Evolutionary conservation across 768 basidiomycete species (phyloP), one percentile per base, ranked within the genome.

Genomic region (Agrocybe pediades): DNA sequence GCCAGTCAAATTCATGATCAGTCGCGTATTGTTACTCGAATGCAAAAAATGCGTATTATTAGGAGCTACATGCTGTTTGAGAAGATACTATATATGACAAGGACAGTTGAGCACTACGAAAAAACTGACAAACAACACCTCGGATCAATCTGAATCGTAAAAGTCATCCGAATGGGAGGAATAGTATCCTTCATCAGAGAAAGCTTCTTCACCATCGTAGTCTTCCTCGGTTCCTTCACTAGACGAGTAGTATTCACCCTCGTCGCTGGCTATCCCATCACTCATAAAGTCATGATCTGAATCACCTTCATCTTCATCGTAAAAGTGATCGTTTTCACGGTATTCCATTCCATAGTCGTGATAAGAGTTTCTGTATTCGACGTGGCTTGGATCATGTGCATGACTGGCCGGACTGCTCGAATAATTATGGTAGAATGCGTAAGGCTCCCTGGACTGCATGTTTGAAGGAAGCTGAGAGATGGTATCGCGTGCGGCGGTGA

Each of bases 251-350:
- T 62, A 63, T 23, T 55, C 61, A 11, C 58, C 56, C 26, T 65
- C 62, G 45, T 63, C 58, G 41, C 62, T 62, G 2, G 57, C 64
- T 25, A 60, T 53, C 15, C 60, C 64, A 30, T 62, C 62, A 53
- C 62, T 61, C 61, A 61, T 61, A 40, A 58, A 61, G 17, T 55
- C 58, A 9, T 48, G 48, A 36, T 62, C 59, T 9, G 25, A 6
- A 36, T 49, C 54, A 20, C 25, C 47, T 13, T 50, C 55, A 11
- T 60, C 58, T 43, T 47, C 51, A 27, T 57, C 57, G 30, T 61
- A 29, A n/a, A 17, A 44, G 27, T 49, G n/a, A n/a, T n/a, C 47
- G 20, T 49, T 44, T 8, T 33, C 25, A 9, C 52, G 42, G 29
- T 51, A 42, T 16, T 24, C 36, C 9, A n/a, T 36, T 36, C 46